phyloP scores from a whole-genome alignment of 2,329 filamentous ascomycete genomes.

The Aspergillus floridensis region DNA sequence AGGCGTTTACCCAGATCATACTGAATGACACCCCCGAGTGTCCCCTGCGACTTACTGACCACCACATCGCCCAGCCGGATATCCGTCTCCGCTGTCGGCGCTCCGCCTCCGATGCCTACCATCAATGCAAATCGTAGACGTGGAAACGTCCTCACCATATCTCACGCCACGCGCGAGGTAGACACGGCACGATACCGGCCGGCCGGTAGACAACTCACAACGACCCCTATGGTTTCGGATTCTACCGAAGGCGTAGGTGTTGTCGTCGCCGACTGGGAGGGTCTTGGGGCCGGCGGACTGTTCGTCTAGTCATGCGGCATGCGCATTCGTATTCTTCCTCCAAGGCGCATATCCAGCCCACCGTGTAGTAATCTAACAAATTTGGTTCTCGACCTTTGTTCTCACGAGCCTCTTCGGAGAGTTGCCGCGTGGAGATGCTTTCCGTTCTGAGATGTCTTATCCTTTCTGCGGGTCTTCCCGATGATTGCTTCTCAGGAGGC shows the following conservation, averaged over 20 bases:
- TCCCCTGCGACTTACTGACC: conserved; percentile 17
- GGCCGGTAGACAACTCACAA: conserved; percentile 24
- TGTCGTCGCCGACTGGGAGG: conserved; percentile 27
- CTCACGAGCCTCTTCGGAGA: too few relatives aligned
- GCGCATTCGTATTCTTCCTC: not conserved
- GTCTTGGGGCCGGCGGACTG: not conserved
- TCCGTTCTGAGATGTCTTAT: too few relatives aligned
- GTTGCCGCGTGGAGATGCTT: too few relatives aligned
- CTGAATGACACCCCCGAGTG: conserved; percentile 24
- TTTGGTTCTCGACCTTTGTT: too few relatives aligned
- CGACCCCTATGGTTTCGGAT: conserved; percentile 24
- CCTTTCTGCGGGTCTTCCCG: too few relatives aligned
- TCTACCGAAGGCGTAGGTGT: conserved; percentile 23
- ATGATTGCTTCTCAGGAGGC: too few relatives aligned
- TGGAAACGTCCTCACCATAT: conserved; percentile 24
- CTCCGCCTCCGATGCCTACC: conserved; percentile 31
- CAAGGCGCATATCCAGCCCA: not conserved
- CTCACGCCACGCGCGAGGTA: conserved; percentile 19
- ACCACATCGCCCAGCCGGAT: conserved; percentile 34
- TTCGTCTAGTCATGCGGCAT: too few relatives aligned
- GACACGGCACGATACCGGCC: conserved; percentile 20
- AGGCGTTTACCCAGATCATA: conserved; percentile 27
- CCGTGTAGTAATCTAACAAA: not conserved
- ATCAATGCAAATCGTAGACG: conserved; percentile 17
- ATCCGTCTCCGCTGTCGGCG: conserved; percentile 20